Conservation (phyloP, 2,329 filamentous ascomycete species). For the Teratosphaeria pseudoeucalypti region DNA sequence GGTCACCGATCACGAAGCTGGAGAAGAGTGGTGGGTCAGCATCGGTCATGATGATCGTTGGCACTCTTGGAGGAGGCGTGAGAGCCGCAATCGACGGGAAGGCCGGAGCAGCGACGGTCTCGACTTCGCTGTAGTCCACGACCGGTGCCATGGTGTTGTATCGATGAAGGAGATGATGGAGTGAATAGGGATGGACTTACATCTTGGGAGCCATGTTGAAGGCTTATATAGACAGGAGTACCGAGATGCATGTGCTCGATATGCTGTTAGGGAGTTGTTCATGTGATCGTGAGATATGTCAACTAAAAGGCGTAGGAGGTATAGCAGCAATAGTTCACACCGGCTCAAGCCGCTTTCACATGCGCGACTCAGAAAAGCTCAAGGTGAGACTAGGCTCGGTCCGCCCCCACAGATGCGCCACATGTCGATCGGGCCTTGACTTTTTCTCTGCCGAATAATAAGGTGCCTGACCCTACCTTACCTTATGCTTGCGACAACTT, state of each 20-base stretch:
- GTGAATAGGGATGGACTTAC: conserved; percentile 25
- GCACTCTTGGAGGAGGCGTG: not conserved
- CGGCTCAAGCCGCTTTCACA: not conserved
- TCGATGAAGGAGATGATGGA: not conserved
- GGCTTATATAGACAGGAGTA: not conserved
- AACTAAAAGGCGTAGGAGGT: not conserved
- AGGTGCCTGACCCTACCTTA: not conserved
- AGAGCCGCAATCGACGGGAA: not conserved
- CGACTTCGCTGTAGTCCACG: not conserved
- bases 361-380: not conserved
- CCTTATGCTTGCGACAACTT: not conserved
- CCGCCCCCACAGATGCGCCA: conserved; percentile 1
- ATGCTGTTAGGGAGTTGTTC: not conserved
- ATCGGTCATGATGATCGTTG: conserved; percentile 1
- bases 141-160: not conserved
- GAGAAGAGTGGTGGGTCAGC: not conserved
- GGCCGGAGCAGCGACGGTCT: not conserved
- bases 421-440: not conserved
- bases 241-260: not conserved
- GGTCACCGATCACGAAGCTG: conserved; percentile 71
- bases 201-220: conserved; percentile 44
- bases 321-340: not conserved
- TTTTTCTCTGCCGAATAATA: not conserved
- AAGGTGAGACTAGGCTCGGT: conserved; percentile 1
- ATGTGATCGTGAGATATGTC: not conserved